These are phyloP conservation scores for Elsinoe arachidis DNA, from an alignment of 2,329 filamentous ascomycete genomes.

Conservation along the genomic window DNA sequence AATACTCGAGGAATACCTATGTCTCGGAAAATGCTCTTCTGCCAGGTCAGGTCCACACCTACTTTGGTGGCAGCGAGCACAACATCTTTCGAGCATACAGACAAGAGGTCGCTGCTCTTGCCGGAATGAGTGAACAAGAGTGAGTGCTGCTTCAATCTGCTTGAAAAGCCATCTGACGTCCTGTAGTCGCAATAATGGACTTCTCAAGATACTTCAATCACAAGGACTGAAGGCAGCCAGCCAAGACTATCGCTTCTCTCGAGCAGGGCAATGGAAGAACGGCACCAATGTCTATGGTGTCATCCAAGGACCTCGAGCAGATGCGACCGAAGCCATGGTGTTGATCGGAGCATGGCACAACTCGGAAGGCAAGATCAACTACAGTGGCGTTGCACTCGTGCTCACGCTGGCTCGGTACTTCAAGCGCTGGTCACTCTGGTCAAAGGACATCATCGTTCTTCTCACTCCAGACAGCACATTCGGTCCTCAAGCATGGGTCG, in stretches of 20 bases:
- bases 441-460: conserved; percentile 93
- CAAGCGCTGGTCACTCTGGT: conserved; percentile 96
- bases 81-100: conserved; percentile 86
- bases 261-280: conserved; percentile 61
- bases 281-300: conserved; percentile 93
- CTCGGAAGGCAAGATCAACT: conserved; percentile 67
- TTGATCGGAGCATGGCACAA: conserved; percentile 84
- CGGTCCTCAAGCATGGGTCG: conserved; percentile 92
- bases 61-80: conserved; percentile 93
- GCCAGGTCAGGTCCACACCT: conserved; percentile 93
- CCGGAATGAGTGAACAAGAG: conserved; percentile 32
- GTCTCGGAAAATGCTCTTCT: conserved; percentile 96
- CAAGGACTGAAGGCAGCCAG: conserved; percentile 79
- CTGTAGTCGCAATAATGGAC: conserved; percentile 50
- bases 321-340: conserved; percentile 95
- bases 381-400: conserved; percentile 77
- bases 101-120: conserved; percentile 65
- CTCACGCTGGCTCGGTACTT: conserved; percentile 89
- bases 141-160: conserved; percentile 21
- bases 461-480: conserved; percentile 81
- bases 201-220: conserved; percentile 66
- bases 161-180: conserved; percentile 18
- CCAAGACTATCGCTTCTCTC: conserved; percentile 79
- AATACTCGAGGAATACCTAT: conserved; percentile 87
- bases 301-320: conserved; percentile 83